These are phyloP conservation scores for Nosema muscidifuracis DNA, from an alignment of 371 early-diverging fungal genomes.

Conservation along the genomic window DNA sequence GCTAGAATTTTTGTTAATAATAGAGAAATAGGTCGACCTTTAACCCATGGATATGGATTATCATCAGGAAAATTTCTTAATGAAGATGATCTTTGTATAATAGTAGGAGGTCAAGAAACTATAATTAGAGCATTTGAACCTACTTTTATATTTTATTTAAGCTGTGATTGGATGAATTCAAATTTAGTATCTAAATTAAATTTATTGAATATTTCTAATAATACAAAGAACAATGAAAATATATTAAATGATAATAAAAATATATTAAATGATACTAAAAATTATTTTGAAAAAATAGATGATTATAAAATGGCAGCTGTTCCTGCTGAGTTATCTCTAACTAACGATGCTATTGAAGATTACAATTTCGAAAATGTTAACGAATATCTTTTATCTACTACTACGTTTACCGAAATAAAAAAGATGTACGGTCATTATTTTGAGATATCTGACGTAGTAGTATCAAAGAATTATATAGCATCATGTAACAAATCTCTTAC, in stretches of 20 bases:
- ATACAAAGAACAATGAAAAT: background rate
- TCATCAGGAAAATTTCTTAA: constrained; percentile 34
- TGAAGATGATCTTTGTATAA: constrained; percentile 3
- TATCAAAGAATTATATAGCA: constrained; percentile 38
- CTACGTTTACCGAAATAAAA: constrained; percentile 41
- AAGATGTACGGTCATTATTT: constrained; percentile 59
- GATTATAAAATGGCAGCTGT: constrained; percentile 34
- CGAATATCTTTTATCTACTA: constrained; percentile 39
- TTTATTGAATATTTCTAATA: too few species aligned
- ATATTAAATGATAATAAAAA: background rate
- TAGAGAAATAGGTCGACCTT: constrained; percentile 46
- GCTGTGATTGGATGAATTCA: constrained; percentile 7
- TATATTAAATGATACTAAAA: background rate
- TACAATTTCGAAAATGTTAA: constrained; percentile 13
- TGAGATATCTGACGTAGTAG: constrained; percentile 40
- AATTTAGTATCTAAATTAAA: background rate
- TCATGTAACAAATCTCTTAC: constrained; percentile 32
- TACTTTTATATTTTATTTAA: constrained; percentile 37
- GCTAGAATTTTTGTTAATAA: constrained; percentile 48
- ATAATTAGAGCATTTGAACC: constrained; percentile 47
- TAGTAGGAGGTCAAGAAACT: constrained; percentile 45
- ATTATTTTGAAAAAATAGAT: constrained; percentile 8
- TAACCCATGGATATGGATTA: constrained; percentile 49
- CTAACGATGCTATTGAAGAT: constrained; percentile 39
- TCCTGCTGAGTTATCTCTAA: constrained; percentile 48